Evolutionary conservation across 2,329 filamentous ascomycete species (phyloP).

Genomic region (Talaromyces sp.): DNA sequence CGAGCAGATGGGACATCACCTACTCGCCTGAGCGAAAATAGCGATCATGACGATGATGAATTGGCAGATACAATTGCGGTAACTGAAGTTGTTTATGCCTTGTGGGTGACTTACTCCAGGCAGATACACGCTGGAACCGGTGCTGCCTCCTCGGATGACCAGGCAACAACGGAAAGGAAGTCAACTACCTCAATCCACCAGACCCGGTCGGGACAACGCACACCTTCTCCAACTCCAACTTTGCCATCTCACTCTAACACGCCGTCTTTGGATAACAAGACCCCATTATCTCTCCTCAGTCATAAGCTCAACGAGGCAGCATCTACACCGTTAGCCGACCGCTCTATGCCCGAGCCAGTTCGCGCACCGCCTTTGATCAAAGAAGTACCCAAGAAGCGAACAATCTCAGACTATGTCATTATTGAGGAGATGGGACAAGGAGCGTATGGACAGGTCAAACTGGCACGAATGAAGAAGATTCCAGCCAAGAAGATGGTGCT

Average conservation of each 20-base stretch:
- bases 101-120: constrained; percentile 96
- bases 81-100: constrained; percentile 82
- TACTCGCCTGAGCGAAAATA: not conserved
- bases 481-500: constrained; percentile 80
- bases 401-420: constrained; percentile 84
- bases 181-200: constrained; percentile 69
- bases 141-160: constrained; percentile 51
- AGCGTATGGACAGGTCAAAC: constrained; percentile 95
- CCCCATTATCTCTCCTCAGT: constrained; percentile 48
- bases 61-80: constrained; percentile 40
- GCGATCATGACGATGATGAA: constrained; percentile 33
- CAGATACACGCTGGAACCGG: constrained; percentile 76
- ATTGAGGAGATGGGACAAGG: constrained; percentile 98
- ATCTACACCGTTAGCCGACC: constrained; percentile 44
- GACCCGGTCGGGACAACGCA: constrained; percentile 71
- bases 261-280: constrained; percentile 32
- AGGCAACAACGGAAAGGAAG: constrained; percentile 61
- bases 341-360: constrained; percentile 37
- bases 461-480: constrained; percentile 78
- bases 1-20: constrained; percentile 56
- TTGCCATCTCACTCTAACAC: constrained; percentile 26
- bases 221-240: constrained; percentile 31
- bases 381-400: constrained; percentile 62
- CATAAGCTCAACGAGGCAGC: constrained; percentile 51
- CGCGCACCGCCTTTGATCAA: constrained; percentile 30